Conservation (phyloP, 441 rosid species). For the Gossypium laxum region DNA sequence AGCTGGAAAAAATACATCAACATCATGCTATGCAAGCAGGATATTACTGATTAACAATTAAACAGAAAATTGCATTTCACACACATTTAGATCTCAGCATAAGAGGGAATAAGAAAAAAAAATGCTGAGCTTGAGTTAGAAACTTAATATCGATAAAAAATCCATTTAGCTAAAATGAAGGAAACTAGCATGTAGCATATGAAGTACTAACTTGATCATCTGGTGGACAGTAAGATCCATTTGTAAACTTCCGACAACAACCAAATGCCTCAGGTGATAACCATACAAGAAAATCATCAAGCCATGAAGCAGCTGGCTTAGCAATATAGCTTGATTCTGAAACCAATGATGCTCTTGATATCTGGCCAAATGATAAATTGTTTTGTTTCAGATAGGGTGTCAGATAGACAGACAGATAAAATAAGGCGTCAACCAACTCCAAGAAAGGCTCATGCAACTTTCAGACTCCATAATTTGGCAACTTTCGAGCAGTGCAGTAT, state of each 20-base stretch:
- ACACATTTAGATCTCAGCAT: background rate
- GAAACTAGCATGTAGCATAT: background rate
- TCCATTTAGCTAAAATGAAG: constrained; percentile 1
- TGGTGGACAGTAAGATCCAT: constrained; percentile 92
- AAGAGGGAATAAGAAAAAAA: background rate
- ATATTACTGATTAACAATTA: constrained; percentile 11
- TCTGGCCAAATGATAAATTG: constrained; percentile 26
- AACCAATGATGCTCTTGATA: constrained; percentile 65
- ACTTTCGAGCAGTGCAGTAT: background rate
- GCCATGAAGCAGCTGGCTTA: constrained; percentile 99
- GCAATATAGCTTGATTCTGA: constrained; percentile 87
- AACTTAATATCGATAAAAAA: background rate
- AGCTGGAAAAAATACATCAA: constrained; percentile 4
- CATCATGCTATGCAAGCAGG: constrained; percentile 11
- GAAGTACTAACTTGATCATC: constrained; percentile 64
- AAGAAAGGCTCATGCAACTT: constrained; percentile 1
- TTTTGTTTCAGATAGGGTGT: background rate
- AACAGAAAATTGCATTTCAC: background rate
- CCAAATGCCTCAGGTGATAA: constrained; percentile 98
- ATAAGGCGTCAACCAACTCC: background rate
- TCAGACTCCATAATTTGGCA: background rate
- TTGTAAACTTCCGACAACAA: constrained; percentile 87
- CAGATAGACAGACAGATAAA: background rate
- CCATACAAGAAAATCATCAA: constrained; percentile 99
- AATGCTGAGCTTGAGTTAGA: background rate